Percentiles rank a stretch among this genome's conserved stretches.
phyloP scores from a whole-genome alignment of 2,329 filamentous ascomycete genomes.

The Ilyonectria mors-panacis region DNA sequence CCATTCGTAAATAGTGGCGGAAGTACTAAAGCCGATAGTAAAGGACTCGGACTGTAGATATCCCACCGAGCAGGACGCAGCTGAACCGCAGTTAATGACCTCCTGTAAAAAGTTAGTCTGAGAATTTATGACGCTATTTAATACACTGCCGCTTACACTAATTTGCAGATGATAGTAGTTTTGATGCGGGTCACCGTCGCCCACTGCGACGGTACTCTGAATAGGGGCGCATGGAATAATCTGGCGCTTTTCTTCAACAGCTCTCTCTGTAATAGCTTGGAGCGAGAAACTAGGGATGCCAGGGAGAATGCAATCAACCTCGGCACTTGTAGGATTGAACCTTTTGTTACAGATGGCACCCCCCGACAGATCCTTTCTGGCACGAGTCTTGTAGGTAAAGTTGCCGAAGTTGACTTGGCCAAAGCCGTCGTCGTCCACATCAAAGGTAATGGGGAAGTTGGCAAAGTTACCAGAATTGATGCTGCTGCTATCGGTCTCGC shows the following conservation, averaged over 20 bases:
- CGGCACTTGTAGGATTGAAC: too few species aligned
- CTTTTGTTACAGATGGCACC: too few species aligned
- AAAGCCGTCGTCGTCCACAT: not conserved
- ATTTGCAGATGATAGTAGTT: slow-evolving; percentile 28
- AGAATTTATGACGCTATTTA: too few species aligned
- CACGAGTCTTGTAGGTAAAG: not conserved
- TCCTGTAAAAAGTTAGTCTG: slow-evolving; percentile 3
- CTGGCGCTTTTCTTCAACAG: not conserved
- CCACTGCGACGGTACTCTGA: slow-evolving; percentile 1
- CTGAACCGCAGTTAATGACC: slow-evolving; percentile 20
- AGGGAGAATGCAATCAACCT: too few species aligned
- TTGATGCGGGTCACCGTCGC: slow-evolving; percentile 26
- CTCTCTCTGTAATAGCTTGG: too few species aligned
- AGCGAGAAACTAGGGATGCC: too few species aligned
- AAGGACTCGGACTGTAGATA: slow-evolving; percentile 22
- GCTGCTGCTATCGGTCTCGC: not conserved
- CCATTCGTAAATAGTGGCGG: slow-evolving; percentile 5
- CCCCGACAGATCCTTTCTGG: not conserved
- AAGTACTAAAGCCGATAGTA: slow-evolving; percentile 21
- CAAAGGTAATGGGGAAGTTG: not conserved
- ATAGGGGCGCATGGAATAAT: slow-evolving; percentile 13
- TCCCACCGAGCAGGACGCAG: slow-evolving; percentile 13
- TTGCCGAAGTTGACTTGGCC: not conserved
- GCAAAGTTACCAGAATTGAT: not conserved
- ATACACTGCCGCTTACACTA: slow-evolving; percentile 2